Conservation (phyloP, 352 stramenopile species). For the Plasmopara muralis region DNA sequence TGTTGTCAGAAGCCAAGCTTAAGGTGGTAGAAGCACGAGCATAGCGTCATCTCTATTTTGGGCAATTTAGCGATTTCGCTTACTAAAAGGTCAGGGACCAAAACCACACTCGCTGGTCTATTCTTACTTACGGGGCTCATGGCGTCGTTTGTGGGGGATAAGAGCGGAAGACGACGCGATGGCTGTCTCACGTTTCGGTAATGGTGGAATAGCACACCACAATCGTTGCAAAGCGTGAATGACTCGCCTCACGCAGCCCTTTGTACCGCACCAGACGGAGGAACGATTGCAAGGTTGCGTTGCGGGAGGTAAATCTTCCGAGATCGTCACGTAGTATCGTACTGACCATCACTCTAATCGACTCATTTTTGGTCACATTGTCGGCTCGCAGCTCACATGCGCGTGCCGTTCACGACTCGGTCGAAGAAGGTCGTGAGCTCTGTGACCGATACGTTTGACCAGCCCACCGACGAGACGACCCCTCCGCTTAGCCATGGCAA, state of each 20-base stretch:
- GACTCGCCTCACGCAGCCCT: constrained; percentile 20
- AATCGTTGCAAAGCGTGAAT: constrained; percentile 12
- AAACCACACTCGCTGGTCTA: not conserved
- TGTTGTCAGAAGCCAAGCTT: no score
- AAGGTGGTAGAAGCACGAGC: no score
- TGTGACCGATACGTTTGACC: constrained; percentile 27
- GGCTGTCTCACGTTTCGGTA: not conserved
- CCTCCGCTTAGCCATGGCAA: constrained; percentile 22
- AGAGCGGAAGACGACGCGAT: not conserved
- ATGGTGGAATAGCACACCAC: not conserved
- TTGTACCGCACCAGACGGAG: constrained; percentile 11
- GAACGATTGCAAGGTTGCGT: constrained; percentile 18
- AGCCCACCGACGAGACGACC: constrained; percentile 10
- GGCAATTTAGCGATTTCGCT: not conserved
- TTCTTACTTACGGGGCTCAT: not conserved
- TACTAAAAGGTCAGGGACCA: not conserved
- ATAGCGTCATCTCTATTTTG: no score
- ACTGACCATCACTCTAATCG: constrained; percentile 5
- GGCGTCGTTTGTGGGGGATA: not conserved
- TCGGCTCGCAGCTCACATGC: constrained; percentile 28
- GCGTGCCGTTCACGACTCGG: constrained; percentile 31
- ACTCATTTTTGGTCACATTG: constrained; percentile 10
- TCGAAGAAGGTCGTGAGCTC: constrained; percentile 26
- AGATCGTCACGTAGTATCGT: constrained; percentile 11
- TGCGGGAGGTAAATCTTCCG: constrained; percentile 4